A percentile compares a stretch with the other conserved stretches of the same genome.
These are phyloP conservation scores for Aspergillus hortae DNA, from an alignment of 2,329 filamentous ascomycete genomes.

Conservation along the genomic window DNA sequence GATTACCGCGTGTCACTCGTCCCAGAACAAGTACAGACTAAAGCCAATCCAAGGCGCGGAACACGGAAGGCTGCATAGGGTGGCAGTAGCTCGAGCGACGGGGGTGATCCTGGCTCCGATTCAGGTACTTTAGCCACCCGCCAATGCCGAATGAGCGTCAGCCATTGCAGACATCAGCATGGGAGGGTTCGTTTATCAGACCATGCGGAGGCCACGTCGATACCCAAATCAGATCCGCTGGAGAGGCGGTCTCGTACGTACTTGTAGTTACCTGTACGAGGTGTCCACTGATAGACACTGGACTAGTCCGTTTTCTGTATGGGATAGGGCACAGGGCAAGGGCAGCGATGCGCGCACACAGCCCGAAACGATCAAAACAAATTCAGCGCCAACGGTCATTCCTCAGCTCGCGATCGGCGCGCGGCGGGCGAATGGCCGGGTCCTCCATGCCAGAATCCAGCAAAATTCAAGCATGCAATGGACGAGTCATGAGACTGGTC, in stretches of 20 bases:
- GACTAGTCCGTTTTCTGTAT: too few relatives aligned
- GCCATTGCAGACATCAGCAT: too few relatives aligned
- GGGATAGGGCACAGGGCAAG: constrained; percentile 4
- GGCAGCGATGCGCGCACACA: background rate
- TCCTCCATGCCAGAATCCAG: background rate
- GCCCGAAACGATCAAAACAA: background rate
- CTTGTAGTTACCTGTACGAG: background rate
- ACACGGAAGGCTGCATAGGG: constrained; percentile 1
- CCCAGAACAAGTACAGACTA: background rate
- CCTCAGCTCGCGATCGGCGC: constrained; percentile 14
- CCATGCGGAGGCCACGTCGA: too few relatives aligned
- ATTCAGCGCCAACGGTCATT: background rate
- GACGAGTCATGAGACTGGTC: constrained; percentile 1
- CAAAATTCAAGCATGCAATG: background rate
- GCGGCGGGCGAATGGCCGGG: constrained; percentile 8
- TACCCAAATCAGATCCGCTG: too few relatives aligned
- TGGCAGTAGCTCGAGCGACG: background rate
- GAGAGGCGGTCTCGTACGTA: too few relatives aligned
- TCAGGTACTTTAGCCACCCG: background rate
- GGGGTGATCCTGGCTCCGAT: background rate
- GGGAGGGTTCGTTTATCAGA: too few relatives aligned
- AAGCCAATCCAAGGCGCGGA: background rate
- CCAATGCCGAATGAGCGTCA: background rate
- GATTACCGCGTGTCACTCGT: background rate
- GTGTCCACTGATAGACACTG: background rate